These are phyloP conservation scores for Fusarium transvaalense DNA, from an alignment of 2,329 filamentous ascomycete genomes.

Conservation along the genomic window DNA sequence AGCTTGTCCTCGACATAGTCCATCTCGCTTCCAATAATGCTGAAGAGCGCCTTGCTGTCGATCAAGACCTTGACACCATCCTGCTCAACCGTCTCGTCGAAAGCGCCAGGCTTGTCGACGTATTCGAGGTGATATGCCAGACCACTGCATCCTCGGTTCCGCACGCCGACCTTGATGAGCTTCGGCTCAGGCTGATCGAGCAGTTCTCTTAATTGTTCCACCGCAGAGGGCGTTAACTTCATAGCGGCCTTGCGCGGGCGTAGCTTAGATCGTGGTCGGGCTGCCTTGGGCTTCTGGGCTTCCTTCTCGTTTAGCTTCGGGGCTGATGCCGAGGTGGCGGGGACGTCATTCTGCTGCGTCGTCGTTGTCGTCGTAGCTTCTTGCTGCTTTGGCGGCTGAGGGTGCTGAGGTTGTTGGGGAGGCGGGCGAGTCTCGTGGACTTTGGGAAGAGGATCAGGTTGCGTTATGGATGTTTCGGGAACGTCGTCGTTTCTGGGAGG, in stretches of 20 bases:
- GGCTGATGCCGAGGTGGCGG: conserved; percentile 49
- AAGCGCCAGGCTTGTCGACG: conserved; percentile 87
- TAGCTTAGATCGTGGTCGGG: conserved; percentile 53
- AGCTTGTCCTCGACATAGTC: conserved; percentile 98
- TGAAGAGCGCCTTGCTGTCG: conserved; percentile 96
- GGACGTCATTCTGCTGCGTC: conserved; percentile 31
- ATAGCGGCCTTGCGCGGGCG: conserved; percentile 89
- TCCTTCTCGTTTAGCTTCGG: conserved; percentile 68
- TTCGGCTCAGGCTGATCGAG: conserved; percentile 90
- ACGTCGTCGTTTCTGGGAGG: conserved; percentile 59
- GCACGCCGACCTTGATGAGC: conserved; percentile 93
- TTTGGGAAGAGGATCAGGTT: conserved; percentile 60
- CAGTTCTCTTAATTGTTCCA: conserved; percentile 80
- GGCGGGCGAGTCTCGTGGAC: conserved; percentile 67
- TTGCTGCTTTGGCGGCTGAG: conserved; percentile 39
- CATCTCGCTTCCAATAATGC: conserved; percentile 99
- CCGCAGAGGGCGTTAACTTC: conserved; percentile 82
- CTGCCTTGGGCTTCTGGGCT: conserved; percentile 73
- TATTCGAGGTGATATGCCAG: conserved; percentile 95
- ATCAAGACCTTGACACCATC: conserved; percentile 96
- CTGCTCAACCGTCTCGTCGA: conserved; percentile 94
- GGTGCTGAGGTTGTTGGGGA: conserved; percentile 38
- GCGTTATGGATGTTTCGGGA: conserved; percentile 62
- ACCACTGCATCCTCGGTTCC: conserved; percentile 93
- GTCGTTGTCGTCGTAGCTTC: conserved; percentile 25